Evolutionary conservation across 495 filamentous ascomycete species (phyloP).

Genomic region (Xeromyces bisporus): DNA sequence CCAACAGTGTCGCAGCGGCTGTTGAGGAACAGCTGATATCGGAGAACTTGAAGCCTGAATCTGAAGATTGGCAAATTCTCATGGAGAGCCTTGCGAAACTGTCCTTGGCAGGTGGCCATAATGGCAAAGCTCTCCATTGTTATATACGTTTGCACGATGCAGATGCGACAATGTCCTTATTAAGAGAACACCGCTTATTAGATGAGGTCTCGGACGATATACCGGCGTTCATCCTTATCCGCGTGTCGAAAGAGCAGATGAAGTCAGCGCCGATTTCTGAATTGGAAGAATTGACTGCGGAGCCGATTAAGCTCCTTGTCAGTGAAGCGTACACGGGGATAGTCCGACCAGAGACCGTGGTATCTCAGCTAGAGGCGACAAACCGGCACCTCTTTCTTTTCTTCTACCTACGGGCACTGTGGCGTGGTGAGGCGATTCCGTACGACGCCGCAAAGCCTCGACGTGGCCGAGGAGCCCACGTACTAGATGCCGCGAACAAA

Average conservation of each 20-base stretch:
- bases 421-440: constrained; percentile 48
- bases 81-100: constrained; percentile 70
- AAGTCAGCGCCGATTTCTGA: constrained; percentile 47
- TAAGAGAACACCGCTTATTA: constrained; percentile 67
- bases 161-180: constrained; percentile 69
- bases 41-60: constrained; percentile 49
- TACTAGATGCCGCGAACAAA: constrained; percentile 26
- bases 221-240: constrained; percentile 68
- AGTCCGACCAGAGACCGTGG: constrained; percentile 59
- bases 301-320: constrained; percentile 75
- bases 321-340: constrained; percentile 78
- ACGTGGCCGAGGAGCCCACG: constrained; percentile 20
- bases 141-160: constrained; percentile 86
- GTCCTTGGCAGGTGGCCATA: constrained; percentile 59
- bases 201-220: constrained; percentile 80
- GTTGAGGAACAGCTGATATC: constrained; percentile 60
- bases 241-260: constrained; percentile 58
- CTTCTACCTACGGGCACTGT: constrained; percentile 78
- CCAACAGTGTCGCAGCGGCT: constrained; percentile 45
- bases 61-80: constrained; percentile 70
- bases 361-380: constrained; percentile 47
- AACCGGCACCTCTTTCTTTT: constrained; percentile 56
- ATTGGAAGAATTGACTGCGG: constrained; percentile 57
- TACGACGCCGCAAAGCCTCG: constrained; percentile 21
- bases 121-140: constrained; percentile 66